Evolutionary conservation across 2,329 filamentous ascomycete genomes (phyloP).

Genomic region (Colletotrichum incanum): DNA sequence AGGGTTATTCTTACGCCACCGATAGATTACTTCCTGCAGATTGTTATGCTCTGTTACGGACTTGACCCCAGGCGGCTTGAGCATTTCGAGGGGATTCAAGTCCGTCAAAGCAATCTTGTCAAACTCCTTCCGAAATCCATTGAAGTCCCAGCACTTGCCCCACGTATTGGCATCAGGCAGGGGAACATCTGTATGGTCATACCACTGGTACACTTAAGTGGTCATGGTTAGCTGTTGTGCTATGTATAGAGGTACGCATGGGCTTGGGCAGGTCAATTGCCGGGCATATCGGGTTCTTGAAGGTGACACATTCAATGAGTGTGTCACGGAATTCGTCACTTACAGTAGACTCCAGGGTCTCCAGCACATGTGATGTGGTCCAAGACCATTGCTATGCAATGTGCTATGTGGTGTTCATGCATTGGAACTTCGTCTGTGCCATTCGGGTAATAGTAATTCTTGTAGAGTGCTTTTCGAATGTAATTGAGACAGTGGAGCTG

Average conservation of each 20-base stretch:
- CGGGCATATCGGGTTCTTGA: not conserved
- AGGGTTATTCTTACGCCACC: not conserved
- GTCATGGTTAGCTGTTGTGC: not conserved
- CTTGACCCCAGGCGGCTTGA: constrained; percentile 18
- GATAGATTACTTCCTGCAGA: constrained; percentile 29
- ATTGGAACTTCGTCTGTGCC: constrained; percentile 27
- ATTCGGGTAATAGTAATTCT: constrained; percentile 30
- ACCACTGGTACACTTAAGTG: constrained; percentile 27
- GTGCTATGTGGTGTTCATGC: constrained; percentile 24
- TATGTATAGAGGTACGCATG: not conserved
- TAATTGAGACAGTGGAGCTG: constrained; percentile 29
- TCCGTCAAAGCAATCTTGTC: constrained; percentile 25
- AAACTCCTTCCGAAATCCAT: constrained; percentile 10
- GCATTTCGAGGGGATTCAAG: constrained; percentile 16
- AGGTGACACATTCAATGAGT: not conserved
- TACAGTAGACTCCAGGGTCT: constrained; percentile 28
- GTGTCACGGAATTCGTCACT: not conserved
- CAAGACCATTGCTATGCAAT: constrained; percentile 27
- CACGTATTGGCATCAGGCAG: constrained; percentile 30
- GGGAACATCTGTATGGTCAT: constrained; percentile 23
- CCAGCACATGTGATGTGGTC: constrained; percentile 28
- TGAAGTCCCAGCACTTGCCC: constrained; percentile 33
- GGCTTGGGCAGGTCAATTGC: not conserved
- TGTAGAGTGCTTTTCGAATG: constrained; percentile 30
- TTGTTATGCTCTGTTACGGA: constrained; percentile 28